phyloP scores from a whole-genome alignment of 768 basidiomycete genomes.

The Pilatotrama ljubarskyi region DNA sequence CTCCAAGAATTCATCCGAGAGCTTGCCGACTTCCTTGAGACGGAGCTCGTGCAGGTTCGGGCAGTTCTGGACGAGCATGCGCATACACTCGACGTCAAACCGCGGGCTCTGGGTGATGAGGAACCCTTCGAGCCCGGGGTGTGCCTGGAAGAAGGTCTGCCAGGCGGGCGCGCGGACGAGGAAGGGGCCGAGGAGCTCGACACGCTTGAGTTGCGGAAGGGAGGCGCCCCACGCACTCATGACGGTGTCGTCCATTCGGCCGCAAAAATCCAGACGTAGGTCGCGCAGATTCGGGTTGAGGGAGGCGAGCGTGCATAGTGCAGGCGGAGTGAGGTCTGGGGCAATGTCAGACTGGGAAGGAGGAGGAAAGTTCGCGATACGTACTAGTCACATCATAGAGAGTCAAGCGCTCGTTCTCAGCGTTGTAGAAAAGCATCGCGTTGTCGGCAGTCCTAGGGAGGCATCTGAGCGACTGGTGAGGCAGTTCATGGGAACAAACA shows the following conservation, averaged over 20 bases:
- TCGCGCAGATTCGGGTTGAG: constrained; percentile 84
- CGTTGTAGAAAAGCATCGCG: constrained; percentile 83
- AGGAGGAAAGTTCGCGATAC: constrained; percentile 29
- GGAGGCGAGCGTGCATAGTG: constrained; percentile 66
- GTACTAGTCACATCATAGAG: constrained; percentile 91
- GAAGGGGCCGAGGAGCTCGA: constrained; percentile 88
- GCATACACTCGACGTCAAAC: constrained; percentile 71
- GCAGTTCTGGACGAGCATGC: constrained; percentile 52
- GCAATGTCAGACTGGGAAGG: background rate
- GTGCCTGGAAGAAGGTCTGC: constrained; percentile 68
- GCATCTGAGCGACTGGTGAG: background rate
- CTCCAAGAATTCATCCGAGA: constrained; percentile 65
- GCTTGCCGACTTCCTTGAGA: constrained; percentile 72
- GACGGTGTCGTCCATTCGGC: constrained; percentile 68
- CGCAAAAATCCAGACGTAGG: constrained; percentile 85
- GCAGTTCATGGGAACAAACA: constrained; percentile 33
- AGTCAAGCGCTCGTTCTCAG: constrained; percentile 61
- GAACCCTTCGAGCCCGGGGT: constrained; percentile 67
- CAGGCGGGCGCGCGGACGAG: constrained; percentile 75
- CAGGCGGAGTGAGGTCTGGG: constrained; percentile 66
- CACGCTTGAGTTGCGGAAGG: constrained; percentile 63
- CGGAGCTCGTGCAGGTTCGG: constrained; percentile 69
- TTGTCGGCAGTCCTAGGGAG: constrained; percentile 44
- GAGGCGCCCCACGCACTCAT: constrained; percentile 58
- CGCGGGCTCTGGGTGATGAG: constrained; percentile 84